Percentiles rank a stretch among this genome's conserved stretches.
These are phyloP conservation scores for Cercophora newfieldiana DNA, from an alignment of 495 filamentous ascomycete genomes.

Conservation along the genomic window DNA sequence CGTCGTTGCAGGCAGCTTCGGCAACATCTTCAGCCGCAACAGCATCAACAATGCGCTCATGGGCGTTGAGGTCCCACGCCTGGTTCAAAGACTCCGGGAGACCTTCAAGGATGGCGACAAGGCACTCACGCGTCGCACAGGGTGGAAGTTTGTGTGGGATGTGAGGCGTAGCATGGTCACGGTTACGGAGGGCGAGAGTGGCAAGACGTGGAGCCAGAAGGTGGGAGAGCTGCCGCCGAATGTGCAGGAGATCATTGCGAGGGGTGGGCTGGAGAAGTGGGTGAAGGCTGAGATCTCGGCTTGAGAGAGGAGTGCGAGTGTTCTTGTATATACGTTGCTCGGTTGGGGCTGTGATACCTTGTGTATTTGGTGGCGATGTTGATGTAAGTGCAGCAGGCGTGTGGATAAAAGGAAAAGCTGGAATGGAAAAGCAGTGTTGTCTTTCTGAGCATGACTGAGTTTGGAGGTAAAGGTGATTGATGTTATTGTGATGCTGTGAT, in stretches of 20 bases:
- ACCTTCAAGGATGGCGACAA: conserved; percentile 57
- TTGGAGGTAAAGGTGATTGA: not conserved
- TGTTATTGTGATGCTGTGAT: not conserved
- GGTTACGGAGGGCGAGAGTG: conserved; percentile 62
- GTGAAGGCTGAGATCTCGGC: conserved; percentile 63
- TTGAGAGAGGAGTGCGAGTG: no score
- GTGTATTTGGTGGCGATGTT: not conserved
- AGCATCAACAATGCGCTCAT: conserved; percentile 92
- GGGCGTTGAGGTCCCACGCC: conserved; percentile 74
- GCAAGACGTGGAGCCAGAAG: conserved; percentile 71
- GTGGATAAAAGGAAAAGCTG: not conserved
- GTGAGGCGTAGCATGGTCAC: conserved; percentile 67
- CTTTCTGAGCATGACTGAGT: not conserved
- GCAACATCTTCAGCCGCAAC: conserved; percentile 87
- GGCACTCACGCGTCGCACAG: conserved; percentile 74
- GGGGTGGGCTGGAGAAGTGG: conserved; percentile 80
- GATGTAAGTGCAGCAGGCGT: not conserved
- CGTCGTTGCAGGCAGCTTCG: conserved; percentile 81
- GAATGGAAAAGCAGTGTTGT: not conserved
- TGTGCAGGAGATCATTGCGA: conserved; percentile 88
- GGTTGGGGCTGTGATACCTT: not conserved
- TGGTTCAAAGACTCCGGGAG: conserved; percentile 69
- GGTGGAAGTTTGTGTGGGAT: conserved; percentile 89
- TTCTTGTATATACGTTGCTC: no score
- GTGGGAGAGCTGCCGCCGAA: conserved; percentile 85